These are phyloP conservation scores for Plicaturopsis crispa DNA, from an alignment of 768 basidiomycete genomes.

Conservation along the genomic window DNA sequence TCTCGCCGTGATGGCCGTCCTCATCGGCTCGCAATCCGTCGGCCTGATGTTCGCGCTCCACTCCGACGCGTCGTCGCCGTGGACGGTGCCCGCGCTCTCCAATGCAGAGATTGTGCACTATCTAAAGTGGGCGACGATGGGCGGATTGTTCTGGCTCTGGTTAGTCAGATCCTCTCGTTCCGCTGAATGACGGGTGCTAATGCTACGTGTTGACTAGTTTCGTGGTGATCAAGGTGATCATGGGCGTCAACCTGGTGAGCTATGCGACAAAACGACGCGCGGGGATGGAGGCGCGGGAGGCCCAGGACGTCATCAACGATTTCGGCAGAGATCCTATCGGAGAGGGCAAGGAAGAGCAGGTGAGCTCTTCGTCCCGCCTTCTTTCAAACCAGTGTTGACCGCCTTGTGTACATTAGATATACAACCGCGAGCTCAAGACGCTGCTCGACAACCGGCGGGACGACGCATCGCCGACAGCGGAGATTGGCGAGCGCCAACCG, in stretches of 20 bases:
- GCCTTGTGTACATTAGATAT: constrained; percentile 37
- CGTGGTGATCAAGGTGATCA: constrained; percentile 84
- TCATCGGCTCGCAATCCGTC: constrained; percentile 70
- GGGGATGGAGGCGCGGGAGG: constrained; percentile 72
- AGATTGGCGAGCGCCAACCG: constrained; percentile 56
- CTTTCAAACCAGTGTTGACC: not conserved
- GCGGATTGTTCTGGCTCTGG: constrained; percentile 79
- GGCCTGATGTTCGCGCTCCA: constrained; percentile 50
- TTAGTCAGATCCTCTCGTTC: constrained; percentile 31
- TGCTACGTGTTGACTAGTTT: constrained; percentile 35
- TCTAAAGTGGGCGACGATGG: constrained; percentile 60
- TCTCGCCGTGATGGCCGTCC: constrained; percentile 73
- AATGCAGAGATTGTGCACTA: constrained; percentile 44
- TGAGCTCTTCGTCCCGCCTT: constrained; percentile 21
- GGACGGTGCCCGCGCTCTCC: constrained; percentile 37
- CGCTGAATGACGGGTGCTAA: not conserved
- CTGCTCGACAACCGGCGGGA: constrained; percentile 64
- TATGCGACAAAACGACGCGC: constrained; percentile 70
- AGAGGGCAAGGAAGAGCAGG: constrained; percentile 82
- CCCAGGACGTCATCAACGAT: constrained; percentile 74
- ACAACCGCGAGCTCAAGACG: constrained; percentile 74
- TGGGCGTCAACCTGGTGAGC: constrained; percentile 81
- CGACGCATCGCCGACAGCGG: constrained; percentile 56
- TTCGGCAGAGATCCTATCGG: constrained; percentile 89
- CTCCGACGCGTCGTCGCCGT: constrained; percentile 28